Evolutionary conservation across 805 yeast genomes (phyloP), one percentile per base, ranked within the genome.

Genomic region (Metschnikowia kunwiensis): DNA sequence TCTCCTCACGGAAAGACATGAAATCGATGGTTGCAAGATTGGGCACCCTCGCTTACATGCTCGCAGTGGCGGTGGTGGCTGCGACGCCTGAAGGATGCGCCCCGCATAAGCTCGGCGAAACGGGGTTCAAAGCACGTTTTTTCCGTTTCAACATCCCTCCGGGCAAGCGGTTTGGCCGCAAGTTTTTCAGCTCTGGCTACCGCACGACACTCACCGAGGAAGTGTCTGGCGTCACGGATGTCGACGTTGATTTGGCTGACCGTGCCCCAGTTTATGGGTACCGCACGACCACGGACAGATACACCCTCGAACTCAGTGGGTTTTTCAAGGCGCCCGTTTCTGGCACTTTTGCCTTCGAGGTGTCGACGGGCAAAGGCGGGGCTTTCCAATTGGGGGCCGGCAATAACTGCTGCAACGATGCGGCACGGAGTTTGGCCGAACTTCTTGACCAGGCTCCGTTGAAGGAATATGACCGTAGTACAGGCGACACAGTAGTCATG

Each of bases 151-250:
- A n/a, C n/a, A n/a, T n/a, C n/a, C n/a, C n/a, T n/a, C n/a, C n/a
- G n/a, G n/a, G n/a, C n/a, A n/a, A n/a, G n/a, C n/a, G n/a, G n/a
- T n/a, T n/a, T n/a, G n/a, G n/a, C n/a, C 3, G 18, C 1, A 18
- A 36, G 7, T 43, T 20, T 27, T 36, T 43, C 20, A n/a, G 14
- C 2, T n/a, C 34, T 12, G 36, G 32, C 2, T 43, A 43, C 30
- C 23, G 30, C 6, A 26, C 18, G 10, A 13, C 9, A 2, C 24
- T 24, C 16, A 8, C 9, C 4, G 36, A 27, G 2, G 21, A 32
- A 7, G 24, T 16, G 9, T 29, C 20, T 12, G 44, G 44, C 10
- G 24, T 40, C n/a, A 36, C 34, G 13, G 6, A 18, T 9, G 30
- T 34, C 17, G 21, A 33, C 16, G 36, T 36, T 19, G 24, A 21